Evolutionary conservation across 2,329 filamentous ascomycete genomes (phyloP).

Genomic region (Gnomoniopsis smithogilvyi): DNA sequence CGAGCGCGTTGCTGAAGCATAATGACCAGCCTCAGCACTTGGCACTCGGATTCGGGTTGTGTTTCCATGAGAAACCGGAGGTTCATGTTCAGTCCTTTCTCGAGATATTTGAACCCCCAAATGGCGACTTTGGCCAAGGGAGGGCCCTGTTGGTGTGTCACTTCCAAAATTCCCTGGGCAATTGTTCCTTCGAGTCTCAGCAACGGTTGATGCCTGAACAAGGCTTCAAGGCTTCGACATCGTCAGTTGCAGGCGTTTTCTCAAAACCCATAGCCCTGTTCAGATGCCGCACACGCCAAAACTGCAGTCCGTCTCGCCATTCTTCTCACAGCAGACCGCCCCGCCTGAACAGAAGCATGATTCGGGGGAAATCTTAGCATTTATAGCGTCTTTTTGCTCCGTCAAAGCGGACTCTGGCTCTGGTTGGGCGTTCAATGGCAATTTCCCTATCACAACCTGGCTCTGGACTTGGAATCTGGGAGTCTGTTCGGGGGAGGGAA

Average conservation of each 20-base stretch:
- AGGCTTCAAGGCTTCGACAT: background rate
- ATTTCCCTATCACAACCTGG: background rate
- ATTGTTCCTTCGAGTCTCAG: too few relatives aligned
- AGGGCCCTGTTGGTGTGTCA: too few relatives aligned
- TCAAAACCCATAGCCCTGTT: background rate
- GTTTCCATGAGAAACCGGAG: too few relatives aligned
- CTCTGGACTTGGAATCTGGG: background rate
- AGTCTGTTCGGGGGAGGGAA: background rate
- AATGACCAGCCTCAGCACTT: too few relatives aligned
- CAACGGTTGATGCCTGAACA: too few relatives aligned
- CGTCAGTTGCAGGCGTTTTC: background rate
- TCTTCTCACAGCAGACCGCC: slow-evolving; percentile 16
- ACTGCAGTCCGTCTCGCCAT: slow-evolving; percentile 6
- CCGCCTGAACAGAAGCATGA: slow-evolving; percentile 20
- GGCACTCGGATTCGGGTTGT: too few relatives aligned
- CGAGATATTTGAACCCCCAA: too few relatives aligned
- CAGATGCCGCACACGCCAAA: slow-evolving; percentile 25
- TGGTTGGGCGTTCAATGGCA: background rate
- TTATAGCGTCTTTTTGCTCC: background rate
- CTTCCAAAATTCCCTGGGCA: too few relatives aligned
- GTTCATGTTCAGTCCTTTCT: too few relatives aligned
- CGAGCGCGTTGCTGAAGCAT: too few relatives aligned
- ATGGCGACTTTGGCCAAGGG: too few relatives aligned
- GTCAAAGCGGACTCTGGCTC: background rate
- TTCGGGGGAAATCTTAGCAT: background rate